phyloP scores from a whole-genome alignment of 2,329 filamentous ascomycete genomes.

The Paecilomyces dactylethromorphus region DNA sequence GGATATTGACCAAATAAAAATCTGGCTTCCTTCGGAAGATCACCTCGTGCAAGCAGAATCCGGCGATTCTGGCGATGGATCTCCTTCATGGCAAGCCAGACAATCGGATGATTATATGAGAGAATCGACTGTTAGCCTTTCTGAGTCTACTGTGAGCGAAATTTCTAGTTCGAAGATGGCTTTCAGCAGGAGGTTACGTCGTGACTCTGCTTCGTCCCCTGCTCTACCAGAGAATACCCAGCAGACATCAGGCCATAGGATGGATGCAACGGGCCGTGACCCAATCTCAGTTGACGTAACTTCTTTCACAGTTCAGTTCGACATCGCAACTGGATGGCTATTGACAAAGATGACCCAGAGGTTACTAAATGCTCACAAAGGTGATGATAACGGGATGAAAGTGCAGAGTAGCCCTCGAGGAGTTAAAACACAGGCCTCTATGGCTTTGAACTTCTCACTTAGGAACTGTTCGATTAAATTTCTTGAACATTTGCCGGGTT shows the following conservation, averaged over 20 bases:
- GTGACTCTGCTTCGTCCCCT: background rate
- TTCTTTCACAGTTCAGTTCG: constrained; percentile 25
- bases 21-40: constrained; percentile 29
- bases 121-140: constrained; percentile 14
- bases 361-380: constrained; percentile 14
- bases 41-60: constrained; percentile 5
- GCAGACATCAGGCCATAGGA: background rate
- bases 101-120: constrained; percentile 12
- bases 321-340: constrained; percentile 37
- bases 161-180: constrained; percentile 12
- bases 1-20: constrained; percentile 24
- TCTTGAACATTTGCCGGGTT: constrained; percentile 27
- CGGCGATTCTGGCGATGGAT: constrained; percentile 3
- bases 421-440: constrained; percentile 3
- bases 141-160: constrained; percentile 15
- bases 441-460: constrained; percentile 19
- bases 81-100: constrained; percentile 6
- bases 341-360: constrained; percentile 30
- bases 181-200: background rate
- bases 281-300: constrained; percentile 25
- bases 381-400: constrained; percentile 5
- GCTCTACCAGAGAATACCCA: background rate
- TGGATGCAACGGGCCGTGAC: constrained; percentile 1
- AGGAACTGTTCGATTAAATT: constrained; percentile 28
- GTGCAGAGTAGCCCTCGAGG: constrained; percentile 2